Conservation (phyloP, 257 asterid species). For the Solanum infundibuliforme region DNA sequence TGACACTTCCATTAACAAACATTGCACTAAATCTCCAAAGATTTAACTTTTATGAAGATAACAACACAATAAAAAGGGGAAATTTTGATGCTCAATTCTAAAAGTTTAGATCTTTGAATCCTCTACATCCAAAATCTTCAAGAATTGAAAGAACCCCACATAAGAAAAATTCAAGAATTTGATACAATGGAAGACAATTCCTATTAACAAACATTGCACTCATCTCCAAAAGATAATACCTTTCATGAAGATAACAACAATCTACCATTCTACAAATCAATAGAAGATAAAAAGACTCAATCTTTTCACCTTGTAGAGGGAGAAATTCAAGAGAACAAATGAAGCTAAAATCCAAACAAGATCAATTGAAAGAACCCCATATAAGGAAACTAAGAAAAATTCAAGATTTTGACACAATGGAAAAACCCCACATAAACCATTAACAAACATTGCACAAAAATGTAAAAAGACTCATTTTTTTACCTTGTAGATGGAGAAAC, state of each 20-base stretch:
- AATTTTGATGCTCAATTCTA: neutral
- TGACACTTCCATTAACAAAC: neutral
- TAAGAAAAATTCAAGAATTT: neutral
- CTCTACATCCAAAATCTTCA: neutral
- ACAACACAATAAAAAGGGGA: neutral
- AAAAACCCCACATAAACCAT: neutral
- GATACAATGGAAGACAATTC: neutral
- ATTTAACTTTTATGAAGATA: neutral
- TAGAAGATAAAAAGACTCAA: neutral
- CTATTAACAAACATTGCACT: neutral
- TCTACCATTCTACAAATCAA: neutral
- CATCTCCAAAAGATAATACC: too few species aligned
- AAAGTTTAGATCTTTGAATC: neutral
- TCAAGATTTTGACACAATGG: neutral
- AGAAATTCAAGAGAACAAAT: neutral
- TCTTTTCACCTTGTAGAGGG: too few species aligned
- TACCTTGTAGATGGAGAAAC: slow-evolving; percentile 50
- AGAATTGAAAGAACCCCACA: neutral
- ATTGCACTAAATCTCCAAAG: neutral
- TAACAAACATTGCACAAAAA: neutral
- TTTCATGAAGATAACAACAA: neutral
- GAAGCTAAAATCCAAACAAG: slow-evolving; percentile 21
- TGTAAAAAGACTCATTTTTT: neutral
- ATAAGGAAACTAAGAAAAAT: neutral
- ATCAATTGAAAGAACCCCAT: slow-evolving; percentile 2